These are phyloP conservation scores for Flueggea neowawraea DNA, from an alignment of 441 rosid genomes.

Conservation along the genomic window DNA sequence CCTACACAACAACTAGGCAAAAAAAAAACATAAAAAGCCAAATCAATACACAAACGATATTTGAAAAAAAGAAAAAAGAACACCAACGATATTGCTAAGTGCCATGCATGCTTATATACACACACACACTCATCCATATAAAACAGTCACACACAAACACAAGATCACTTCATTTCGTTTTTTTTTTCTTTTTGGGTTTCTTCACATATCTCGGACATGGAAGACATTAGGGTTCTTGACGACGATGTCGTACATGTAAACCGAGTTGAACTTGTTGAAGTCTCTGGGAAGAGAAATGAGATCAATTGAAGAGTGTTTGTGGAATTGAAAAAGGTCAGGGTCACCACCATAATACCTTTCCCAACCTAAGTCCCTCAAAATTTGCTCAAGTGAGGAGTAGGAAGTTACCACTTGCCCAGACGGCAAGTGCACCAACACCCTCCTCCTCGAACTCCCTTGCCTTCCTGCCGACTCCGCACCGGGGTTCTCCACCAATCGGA, in stretches of 20 bases:
- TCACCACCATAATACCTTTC: slow-evolving; percentile 74
- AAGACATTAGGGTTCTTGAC: slow-evolving; percentile 79
- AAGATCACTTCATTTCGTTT: too few relatives aligned
- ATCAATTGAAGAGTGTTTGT: slow-evolving; percentile 78
- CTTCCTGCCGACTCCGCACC: slow-evolving; percentile 38
- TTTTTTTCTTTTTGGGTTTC: too few relatives aligned
- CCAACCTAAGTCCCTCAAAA: slow-evolving; percentile 77
- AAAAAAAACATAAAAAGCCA: too few relatives aligned
- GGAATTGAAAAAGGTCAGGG: slow-evolving; percentile 73
- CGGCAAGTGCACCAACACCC: slow-evolving; percentile 71
- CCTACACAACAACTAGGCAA: too few relatives aligned
- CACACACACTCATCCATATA: too few relatives aligned
- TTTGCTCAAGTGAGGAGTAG: slow-evolving; percentile 57
- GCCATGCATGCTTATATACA: too few relatives aligned
- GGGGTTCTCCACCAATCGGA: slow-evolving; percentile 49
- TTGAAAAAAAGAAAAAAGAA: too few relatives aligned
- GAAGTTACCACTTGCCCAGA: slow-evolving; percentile 62
- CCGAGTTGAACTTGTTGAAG: slow-evolving; percentile 74
- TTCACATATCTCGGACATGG: slow-evolving; percentile 64
- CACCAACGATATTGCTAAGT: too few relatives aligned
- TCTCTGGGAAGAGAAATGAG: slow-evolving; percentile 90
- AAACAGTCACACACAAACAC: too few relatives aligned
- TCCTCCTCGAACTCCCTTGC: slow-evolving; percentile 30
- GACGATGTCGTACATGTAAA: slow-evolving; percentile 91
- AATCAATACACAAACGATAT: too few relatives aligned